A percentile compares a stretch with the other conserved stretches of the same genome.
phyloP scores from a whole-genome alignment of 192 early-diverging fungal genomes.

The Cetraspora pellucida region DNA sequence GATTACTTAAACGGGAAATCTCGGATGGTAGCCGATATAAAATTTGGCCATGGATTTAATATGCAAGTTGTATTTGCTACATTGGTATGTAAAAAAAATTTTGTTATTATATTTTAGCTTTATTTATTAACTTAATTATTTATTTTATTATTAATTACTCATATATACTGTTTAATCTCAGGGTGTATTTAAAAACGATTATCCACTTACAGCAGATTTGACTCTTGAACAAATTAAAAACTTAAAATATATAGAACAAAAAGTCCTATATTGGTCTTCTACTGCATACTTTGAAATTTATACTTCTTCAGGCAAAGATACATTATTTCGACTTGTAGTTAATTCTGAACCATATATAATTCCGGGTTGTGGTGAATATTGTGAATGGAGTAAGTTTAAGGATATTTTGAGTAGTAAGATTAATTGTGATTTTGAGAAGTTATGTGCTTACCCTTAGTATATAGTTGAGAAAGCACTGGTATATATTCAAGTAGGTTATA shows the following conservation, averaged over 20 bases:
- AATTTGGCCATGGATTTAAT: background rate
- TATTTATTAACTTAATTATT: too few relatives aligned
- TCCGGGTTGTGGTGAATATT: constrained; percentile 19
- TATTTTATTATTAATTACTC: background rate
- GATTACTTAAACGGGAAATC: background rate
- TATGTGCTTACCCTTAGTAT: constrained; percentile 6
- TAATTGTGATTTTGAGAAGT: background rate
- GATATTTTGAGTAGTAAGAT: background rate
- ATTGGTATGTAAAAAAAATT: background rate
- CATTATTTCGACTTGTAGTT: background rate
- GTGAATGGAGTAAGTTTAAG: background rate
- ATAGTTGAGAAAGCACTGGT: too few relatives aligned
- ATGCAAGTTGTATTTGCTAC: background rate
- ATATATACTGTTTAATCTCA: background rate
- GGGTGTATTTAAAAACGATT: constrained; percentile 1
- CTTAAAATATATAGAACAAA: background rate
- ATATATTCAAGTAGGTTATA: too few relatives aligned
- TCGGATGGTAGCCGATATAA: background rate
- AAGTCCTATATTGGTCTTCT: background rate
- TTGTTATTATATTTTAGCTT: background rate
- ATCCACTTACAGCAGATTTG: background rate
- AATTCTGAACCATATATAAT: background rate
- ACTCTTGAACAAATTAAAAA: constrained; percentile 7
- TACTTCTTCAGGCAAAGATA: background rate
- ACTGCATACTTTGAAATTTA: constrained; percentile 14